Evolutionary conservation across 1,139 yeast species (phyloP), one percentile per base, ranked within the genome.

Genomic region (Kodamaea alishanica): DNA sequence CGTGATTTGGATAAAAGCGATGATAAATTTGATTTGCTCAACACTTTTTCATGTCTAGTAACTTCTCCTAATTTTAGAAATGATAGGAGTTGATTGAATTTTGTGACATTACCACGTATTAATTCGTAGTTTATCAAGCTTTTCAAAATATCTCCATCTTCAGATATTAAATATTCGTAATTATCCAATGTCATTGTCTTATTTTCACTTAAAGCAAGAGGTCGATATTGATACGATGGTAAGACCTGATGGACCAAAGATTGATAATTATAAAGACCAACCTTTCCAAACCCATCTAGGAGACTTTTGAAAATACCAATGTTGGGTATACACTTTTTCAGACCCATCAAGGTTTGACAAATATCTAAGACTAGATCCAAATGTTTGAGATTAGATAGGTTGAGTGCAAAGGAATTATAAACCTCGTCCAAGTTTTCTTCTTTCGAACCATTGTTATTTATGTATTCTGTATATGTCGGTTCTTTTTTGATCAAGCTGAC

Each of bases 11-110:
- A 55, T 8, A 67, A 45, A 7, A 64, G 41, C 2, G 51, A 45
- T 2, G 54, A 43, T 31, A 56, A 47, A 12, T 50, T 44, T 1
- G 63, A 51, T 23, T 45, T 44, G 33, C 46, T 41, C 28, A 62
- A 48, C 2, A 54, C 50, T 30, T 46, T 51, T 38, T 60, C 63
- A 25, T 65, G 59, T 10, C 50, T 54, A 6, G 47, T 42, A 4
- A 63, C 48, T 40, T 65, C 67, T 15, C 56, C 60, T 6, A 69
- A 52, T 23, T 60, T 55, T 36, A 59, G 57, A 35, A 52, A 65
- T 2, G 60, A 45, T 12, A 70, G 49, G 6, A 67, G 43, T 20
- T 55, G 58, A 15, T 50, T 46, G 34, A 67, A 55, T 5, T 56
- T 50, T 2, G 28, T 43, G 4, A 35, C 28, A 30, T 63, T 56